Evolutionary conservation across 148 eudicot genomes (phyloP).

Genomic region (Vaccinium corymbosum): DNA sequence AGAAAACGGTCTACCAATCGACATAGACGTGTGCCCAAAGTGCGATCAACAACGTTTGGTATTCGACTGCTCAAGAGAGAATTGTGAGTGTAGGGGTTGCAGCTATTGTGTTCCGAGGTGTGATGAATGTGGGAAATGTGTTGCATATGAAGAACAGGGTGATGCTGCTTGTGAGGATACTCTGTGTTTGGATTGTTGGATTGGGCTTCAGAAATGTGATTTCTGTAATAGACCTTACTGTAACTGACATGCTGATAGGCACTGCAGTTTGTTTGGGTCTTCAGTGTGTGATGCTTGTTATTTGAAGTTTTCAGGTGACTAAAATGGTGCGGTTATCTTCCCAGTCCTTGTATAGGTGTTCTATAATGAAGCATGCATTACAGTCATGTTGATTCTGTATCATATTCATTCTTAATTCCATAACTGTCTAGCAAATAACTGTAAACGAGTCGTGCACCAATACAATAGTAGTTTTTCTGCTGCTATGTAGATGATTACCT

Average conservation of each 20-base stretch:
- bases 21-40: conserved; percentile 59
- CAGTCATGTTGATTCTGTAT: background rate
- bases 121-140: conserved; percentile 58
- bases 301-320: conserved; percentile 11
- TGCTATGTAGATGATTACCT: background rate
- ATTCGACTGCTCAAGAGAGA: conserved; percentile 50
- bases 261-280: conserved; percentile 8
- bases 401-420: background rate
- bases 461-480: background rate
- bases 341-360: background rate
- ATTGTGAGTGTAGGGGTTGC: conserved; percentile 62
- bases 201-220: conserved; percentile 57
- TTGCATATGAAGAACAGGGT: conserved; percentile 34
- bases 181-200: conserved; percentile 66
- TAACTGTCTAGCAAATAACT: background rate
- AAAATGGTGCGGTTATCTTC: background rate
- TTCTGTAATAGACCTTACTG: conserved; percentile 74
- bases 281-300: conserved; percentile 51
- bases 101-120: conserved; percentile 61
- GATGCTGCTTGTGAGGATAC: conserved; percentile 51
- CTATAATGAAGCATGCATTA: background rate
- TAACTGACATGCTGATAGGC: conserved; percentile 32
- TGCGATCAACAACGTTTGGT: conserved; percentile 58
- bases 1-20: conserved; percentile 26
- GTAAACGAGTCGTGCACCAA: background rate